phyloP scores from a whole-genome alignment of 2,329 filamentous ascomycete species.

The Aspergillus sp. region DNA sequence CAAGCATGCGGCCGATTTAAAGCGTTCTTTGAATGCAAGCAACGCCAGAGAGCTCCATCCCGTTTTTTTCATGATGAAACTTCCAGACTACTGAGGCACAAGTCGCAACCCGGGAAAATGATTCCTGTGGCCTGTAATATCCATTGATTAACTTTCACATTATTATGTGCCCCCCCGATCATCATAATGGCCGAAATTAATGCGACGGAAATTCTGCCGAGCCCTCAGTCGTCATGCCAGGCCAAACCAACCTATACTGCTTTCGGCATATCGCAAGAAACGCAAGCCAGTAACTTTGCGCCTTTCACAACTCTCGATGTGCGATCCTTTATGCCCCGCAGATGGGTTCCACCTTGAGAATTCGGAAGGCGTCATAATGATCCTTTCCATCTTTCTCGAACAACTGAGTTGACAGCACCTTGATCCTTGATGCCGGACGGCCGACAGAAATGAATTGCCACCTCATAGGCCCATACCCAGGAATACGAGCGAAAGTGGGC shows the following conservation, averaged over 20 bases:
- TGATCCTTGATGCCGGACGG: not conserved
- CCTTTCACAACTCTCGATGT: constrained; percentile 6
- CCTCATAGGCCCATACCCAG: not conserved
- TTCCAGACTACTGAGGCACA: not conserved
- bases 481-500: not conserved
- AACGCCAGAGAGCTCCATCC: not conserved
- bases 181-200: constrained; percentile 2
- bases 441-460: not conserved
- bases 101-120: not conserved
- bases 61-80: not conserved
- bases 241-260: not conserved
- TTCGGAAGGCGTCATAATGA: not conserved
- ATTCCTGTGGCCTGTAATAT: not conserved
- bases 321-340: constrained; percentile 13
- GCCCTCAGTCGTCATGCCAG: not conserved
- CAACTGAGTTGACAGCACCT: not conserved
- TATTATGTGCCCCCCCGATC: not conserved
- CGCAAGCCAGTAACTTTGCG: constrained; percentile 2
- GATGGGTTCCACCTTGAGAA: constrained; percentile 2
- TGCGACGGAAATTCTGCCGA: not conserved
- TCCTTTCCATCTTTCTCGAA: not conserved
- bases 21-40: not conserved
- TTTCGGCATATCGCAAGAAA: constrained; percentile 1
- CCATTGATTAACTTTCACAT: not conserved
- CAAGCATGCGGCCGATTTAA: not conserved